Evolutionary conservation across 2,329 filamentous ascomycete species (phyloP).

Genomic region (Sporothrix inflata): DNA sequence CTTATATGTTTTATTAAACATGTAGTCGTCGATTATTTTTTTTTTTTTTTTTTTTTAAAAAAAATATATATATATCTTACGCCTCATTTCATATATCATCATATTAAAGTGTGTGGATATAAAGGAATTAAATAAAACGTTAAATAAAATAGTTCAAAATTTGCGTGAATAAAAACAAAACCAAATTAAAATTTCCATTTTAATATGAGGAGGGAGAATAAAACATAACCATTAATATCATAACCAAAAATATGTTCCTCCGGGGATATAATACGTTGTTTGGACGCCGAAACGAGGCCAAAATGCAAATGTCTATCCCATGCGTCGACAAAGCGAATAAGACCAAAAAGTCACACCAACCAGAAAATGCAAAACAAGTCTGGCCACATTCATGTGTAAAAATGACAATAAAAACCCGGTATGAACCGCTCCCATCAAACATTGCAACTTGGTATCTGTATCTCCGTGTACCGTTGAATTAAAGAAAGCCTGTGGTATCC

Average conservation of each 20-base stretch:
- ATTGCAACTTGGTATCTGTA: conserved; percentile 1
- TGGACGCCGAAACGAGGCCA: background rate
- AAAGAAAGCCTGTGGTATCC: conserved; percentile 29
- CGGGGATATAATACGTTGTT: conserved; percentile 3
- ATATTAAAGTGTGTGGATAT: too few relatives aligned
- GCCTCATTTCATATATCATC: too few relatives aligned
- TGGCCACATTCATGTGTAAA: background rate
- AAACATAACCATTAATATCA: background rate
- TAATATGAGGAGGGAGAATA: background rate
- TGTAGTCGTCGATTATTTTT: background rate
- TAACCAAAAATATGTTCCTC: background rate
- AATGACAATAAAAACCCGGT: background rate
- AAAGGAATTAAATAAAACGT: too few relatives aligned
- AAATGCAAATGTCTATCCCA: background rate
- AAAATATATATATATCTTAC: too few relatives aligned
- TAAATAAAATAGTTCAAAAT: background rate
- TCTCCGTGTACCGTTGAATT: background rate
- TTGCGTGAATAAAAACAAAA: background rate
- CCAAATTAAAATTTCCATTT: background rate
- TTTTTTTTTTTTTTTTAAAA: background rate
- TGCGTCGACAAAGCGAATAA: background rate
- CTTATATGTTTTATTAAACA: too few relatives aligned
- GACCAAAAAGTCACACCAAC: background rate
- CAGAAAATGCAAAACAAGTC: background rate
- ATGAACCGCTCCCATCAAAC: background rate